Evolutionary conservation across 108 stramenopile species (phyloP), one percentile per base, ranked within the genome.

Genomic region (Cyclotella distinguenda): DNA sequence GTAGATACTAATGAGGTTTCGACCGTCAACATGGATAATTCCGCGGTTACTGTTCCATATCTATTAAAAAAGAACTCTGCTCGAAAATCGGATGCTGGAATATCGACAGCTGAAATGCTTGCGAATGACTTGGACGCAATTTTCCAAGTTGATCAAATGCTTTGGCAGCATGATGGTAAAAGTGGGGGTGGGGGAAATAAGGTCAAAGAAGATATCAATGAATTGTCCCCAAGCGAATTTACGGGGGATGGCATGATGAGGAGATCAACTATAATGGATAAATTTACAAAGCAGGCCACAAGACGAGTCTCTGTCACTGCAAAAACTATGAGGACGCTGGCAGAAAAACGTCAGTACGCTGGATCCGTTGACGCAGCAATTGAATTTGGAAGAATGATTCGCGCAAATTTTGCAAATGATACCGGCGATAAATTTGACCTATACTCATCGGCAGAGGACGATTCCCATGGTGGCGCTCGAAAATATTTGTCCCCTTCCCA

Each of bases 111-210:
- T 3, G 89, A 94, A 53, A 61, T 64, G 38, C 58, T 94, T 28
- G 89, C 84, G 12, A 84, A 82, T 46, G 89, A 94, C 33, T 55
- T 94, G 60, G 59, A 86, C 43, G 86, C 88, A 54, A 70, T 90
- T 42, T 56, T 91, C n/a, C 88, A 85, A 59, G 68, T 72, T 0
- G 93, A 94, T 31, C 90, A 86, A 60, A 78, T 77, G 56, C 77
- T 66, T 11, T 56, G 85, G 26, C 61, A 74, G 44, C 81, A 85
- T 28, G 85, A 86, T 44, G 52, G 53, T 6, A 80, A 72, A 11
- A 65, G 64, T 52, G 79, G 70, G 5, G 60, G 78, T 55, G 78
- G 77, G 10, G 83, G 74, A 18, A 82, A 76, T 10, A 88, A 87
- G 54, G 77, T 72, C 26, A 78, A 86, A 86, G 73, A 79, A 72